phyloP scores from a whole-genome alignment of 352 stramenopile genomes.

The Phytophthora europaea region DNA sequence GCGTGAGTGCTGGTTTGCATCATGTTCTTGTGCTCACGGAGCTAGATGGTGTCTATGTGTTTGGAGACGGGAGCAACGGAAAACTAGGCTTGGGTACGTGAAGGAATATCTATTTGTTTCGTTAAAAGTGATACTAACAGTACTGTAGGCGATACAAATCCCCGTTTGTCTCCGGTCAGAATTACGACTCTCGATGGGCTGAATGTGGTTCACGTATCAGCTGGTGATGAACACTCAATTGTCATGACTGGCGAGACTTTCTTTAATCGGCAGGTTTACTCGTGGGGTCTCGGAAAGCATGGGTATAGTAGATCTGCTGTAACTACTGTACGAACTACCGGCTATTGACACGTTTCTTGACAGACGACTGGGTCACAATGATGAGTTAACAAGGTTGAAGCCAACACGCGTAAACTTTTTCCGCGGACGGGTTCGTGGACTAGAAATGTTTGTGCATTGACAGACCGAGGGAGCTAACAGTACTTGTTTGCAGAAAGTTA shows the following conservation, averaged over 20 bases:
- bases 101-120: background rate
- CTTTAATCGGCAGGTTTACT: slow-evolving; percentile 84
- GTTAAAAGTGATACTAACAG: background rate
- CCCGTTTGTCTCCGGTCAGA: slow-evolving; percentile 46
- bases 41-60: slow-evolving; percentile 70
- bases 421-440: slow-evolving; percentile 51
- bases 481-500: slow-evolving; percentile 69
- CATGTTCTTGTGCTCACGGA: slow-evolving; percentile 83
- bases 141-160: slow-evolving; percentile 51
- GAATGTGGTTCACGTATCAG: slow-evolving; percentile 64
- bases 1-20: slow-evolving; percentile 64
- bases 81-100: slow-evolving; percentile 71
- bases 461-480: background rate
- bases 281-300: slow-evolving; percentile 73
- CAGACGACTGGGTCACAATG: slow-evolving; percentile 77
- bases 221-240: slow-evolving; percentile 78
- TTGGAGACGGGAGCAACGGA: slow-evolving; percentile 69
- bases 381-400: slow-evolving; percentile 59
- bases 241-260: slow-evolving; percentile 69
- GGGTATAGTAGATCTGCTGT: slow-evolving; percentile 45
- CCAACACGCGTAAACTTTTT: slow-evolving; percentile 81
- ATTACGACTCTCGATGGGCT: slow-evolving; percentile 62
- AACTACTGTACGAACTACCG: background rate
- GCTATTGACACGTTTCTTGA: background rate
- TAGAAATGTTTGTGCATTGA: background rate